A percentile compares a stretch with the other conserved stretches of the same genome.
These are phyloP conservation scores for Eucalyptus viminalis DNA, from an alignment of 345 rosid genomes.

Conservation along the genomic window DNA sequence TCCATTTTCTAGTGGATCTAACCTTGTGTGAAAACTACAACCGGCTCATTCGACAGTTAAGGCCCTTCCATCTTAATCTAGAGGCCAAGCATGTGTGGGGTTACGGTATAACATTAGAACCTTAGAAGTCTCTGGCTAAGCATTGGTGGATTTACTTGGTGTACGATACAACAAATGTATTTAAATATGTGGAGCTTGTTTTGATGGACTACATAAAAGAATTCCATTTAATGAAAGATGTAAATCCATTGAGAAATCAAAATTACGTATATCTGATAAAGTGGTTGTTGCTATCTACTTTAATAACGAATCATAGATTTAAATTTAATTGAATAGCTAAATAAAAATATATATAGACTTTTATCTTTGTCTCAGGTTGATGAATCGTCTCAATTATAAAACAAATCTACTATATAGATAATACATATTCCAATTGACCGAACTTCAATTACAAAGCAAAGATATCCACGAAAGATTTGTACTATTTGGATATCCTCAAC, in stretches of 20 bases:
- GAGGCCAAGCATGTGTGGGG: background rate
- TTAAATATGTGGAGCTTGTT: background rate
- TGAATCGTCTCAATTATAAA: too few species aligned
- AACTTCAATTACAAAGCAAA: too few species aligned
- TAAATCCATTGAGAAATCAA: too few species aligned
- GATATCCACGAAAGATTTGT: too few species aligned
- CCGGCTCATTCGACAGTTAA: background rate
- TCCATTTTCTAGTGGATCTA: background rate
- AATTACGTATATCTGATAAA: rapidly evolving
- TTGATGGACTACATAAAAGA: background rate
- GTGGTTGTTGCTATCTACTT: too few species aligned
- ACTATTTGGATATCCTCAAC: too few species aligned
- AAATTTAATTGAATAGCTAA: too few species aligned
- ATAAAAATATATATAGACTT: too few species aligned
- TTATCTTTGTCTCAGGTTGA: rapidly evolving
- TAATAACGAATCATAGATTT: rapidly evolving
- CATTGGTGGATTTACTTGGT: rapidly evolving
- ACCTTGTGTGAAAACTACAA: background rate
- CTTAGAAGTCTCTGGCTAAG: background rate
- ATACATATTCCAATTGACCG: too few species aligned
- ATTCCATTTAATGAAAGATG: too few species aligned
- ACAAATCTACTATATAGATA: rapidly evolving
- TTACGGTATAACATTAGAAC: background rate
- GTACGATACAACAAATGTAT: background rate
- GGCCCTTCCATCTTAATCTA: background rate